Conservation (phyloP, 2,329 filamentous ascomycete species). For the Epicoccum sorghinum region DNA sequence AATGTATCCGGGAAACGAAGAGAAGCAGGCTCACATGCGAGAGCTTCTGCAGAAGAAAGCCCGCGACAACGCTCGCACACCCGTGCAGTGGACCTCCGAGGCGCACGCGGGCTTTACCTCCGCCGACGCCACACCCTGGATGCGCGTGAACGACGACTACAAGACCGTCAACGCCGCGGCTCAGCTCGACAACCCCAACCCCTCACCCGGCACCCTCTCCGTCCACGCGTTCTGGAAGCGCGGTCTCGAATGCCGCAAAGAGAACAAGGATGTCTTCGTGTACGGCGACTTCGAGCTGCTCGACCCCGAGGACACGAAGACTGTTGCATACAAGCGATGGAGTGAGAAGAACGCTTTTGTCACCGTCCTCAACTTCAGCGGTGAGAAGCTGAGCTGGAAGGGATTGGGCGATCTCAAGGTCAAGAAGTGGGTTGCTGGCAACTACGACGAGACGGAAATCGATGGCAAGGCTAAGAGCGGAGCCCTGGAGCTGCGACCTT, state of each 20-base stretch:
- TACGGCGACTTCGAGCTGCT: slow-evolving; percentile 65
- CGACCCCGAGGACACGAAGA: slow-evolving; percentile 50
- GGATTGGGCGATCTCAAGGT: slow-evolving; percentile 34
- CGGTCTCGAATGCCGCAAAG: slow-evolving; percentile 61
- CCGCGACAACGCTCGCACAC: slow-evolving; percentile 70
- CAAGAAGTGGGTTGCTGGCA: slow-evolving; percentile 46
- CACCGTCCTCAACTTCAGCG: slow-evolving; percentile 44
- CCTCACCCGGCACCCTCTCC: slow-evolving; percentile 46
- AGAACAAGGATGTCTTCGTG: slow-evolving; percentile 65
- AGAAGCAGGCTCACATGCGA: slow-evolving; percentile 36
- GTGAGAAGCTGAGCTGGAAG: slow-evolving; percentile 37
- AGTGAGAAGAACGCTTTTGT: slow-evolving; percentile 35
- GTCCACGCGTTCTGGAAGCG: slow-evolving; percentile 68
- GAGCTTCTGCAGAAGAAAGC: slow-evolving; percentile 62
- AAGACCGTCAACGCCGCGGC: slow-evolving; percentile 61
- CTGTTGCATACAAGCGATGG: slow-evolving; percentile 43
- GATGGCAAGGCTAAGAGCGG: slow-evolving; percentile 25
- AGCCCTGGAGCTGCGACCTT: slow-evolving; percentile 37
- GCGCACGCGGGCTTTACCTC: slow-evolving; percentile 67
- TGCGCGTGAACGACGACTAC: slow-evolving; percentile 65
- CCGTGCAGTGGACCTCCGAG: slow-evolving; percentile 68
- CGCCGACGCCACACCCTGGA: slow-evolving; percentile 61
- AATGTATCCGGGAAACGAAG: slow-evolving; percentile 35
- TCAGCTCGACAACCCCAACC: slow-evolving; percentile 51
- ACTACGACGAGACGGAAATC: slow-evolving; percentile 40